Evolutionary conservation across 768 basidiomycete species (phyloP).

Genomic region (Lactifluus echinatus): DNA sequence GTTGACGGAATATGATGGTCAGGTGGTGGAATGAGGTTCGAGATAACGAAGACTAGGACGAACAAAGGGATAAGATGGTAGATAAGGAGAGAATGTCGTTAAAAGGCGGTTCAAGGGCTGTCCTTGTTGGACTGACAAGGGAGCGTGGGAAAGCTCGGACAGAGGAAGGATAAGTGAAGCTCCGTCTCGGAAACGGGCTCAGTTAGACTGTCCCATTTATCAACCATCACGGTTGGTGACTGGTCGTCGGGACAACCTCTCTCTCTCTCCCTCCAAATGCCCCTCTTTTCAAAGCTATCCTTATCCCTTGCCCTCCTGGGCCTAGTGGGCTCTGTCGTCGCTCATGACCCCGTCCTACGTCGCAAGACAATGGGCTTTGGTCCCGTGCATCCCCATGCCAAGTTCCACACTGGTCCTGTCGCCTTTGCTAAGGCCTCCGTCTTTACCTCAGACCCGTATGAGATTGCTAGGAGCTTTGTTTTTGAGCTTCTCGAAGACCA

Average conservation of each 20-base stretch:
- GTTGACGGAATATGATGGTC: not conserved
- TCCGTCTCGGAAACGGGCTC: no score
- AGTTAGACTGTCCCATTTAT: not conserved
- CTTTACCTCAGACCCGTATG: slow-evolving; percentile 37
- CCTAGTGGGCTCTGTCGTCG: slow-evolving; percentile 18
- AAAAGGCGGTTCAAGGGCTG: not conserved
- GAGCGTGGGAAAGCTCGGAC: slow-evolving; percentile 1
- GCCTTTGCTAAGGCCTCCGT: slow-evolving; percentile 19
- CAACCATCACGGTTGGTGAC: slow-evolving; percentile 9
- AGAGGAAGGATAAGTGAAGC: not conserved
- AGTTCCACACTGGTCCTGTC: slow-evolving; percentile 47
- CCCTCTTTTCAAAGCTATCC: slow-evolving; percentile 3
- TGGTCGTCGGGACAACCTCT: not conserved
- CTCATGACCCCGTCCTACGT: slow-evolving; percentile 23
- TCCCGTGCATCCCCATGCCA: slow-evolving; percentile 65
- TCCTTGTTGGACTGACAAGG: not conserved
- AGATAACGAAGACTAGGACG: not conserved
- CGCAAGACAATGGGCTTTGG: slow-evolving; percentile 92
- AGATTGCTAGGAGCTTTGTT: slow-evolving; percentile 58
- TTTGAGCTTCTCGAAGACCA: slow-evolving; percentile 38
- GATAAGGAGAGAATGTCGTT: not conserved
- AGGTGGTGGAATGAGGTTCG: not conserved
- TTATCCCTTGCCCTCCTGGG: slow-evolving; percentile 17
- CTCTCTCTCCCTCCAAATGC: slow-evolving; percentile 10
- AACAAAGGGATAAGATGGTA: not conserved